Base-by-base conservation (phyloP, 257 asterid species). In the Verbena officinalis region DNA sequence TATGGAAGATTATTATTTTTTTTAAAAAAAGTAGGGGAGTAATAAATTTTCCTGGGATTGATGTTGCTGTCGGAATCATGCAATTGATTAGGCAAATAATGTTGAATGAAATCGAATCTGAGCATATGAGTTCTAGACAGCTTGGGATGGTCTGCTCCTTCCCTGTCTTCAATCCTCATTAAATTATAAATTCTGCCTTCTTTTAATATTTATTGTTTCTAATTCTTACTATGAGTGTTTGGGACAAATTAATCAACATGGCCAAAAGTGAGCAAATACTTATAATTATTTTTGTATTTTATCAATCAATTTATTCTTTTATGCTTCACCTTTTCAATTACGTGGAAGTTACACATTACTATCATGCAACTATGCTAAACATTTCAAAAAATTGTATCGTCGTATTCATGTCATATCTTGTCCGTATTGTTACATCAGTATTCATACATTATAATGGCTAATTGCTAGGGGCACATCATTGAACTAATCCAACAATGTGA, bases 101-200 rank as follows among this genome's bases (percentile, higher is more conserved):
- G 85, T 68, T 73, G 86, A 80, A 82, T 62, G 87, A 78, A 83
- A 76, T 73, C 78, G 91, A 83, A 84, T 82, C 83, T 77, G 68
- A 72, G 79, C 83, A 73, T 71, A 78, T 50, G 66, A 73, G 73
- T 77, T 79, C 79, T 80, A 74, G 91, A 88, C 95, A 88, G 78
- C 85, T 72, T 67, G 87, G 86, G 90, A 71, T 75, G 73, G 23
- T 65, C 55, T 85, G 84, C 73, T 76, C 56, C 80, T 73, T 70
- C 80, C 80, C 23, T 85, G 83, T 81, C 87, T 74, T 67, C 75
- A 36, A 55, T 64, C 49, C 52, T 14, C 62, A 7, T 16, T 43
- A 36, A 36, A 36, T 36, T 36, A 27, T 27, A 36, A 30, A n/a
- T 15, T 46, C 20, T 44, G 2, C 0, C 44, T 1, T n/a, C n/a